A percentile compares a stretch with the other conserved stretches of the same genome.
Conservation (phyloP, 495 filamentous ascomycete genomes). For the Tuber borchii region DNA sequence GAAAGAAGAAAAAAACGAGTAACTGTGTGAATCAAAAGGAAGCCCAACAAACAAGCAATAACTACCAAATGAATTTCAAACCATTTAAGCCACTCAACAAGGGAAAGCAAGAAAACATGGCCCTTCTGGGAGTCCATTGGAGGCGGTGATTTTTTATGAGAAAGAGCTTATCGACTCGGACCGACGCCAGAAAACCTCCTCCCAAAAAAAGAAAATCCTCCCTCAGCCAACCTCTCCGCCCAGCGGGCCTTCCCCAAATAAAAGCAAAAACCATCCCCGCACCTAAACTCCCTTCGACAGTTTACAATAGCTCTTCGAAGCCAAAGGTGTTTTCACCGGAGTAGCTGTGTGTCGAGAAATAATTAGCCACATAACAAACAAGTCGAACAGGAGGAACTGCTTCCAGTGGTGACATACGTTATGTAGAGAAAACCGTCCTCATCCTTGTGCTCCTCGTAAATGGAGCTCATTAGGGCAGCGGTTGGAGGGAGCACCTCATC, state of each 20-base stretch:
- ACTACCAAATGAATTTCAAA: conserved; percentile 24
- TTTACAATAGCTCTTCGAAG: conserved; percentile 43
- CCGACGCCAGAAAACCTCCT: conserved; percentile 1
- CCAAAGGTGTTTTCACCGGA: conserved; percentile 99
- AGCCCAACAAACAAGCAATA: conserved; percentile 14
- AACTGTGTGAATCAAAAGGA: conserved; percentile 15
- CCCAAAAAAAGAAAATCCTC: neutral
- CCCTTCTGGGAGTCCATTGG: neutral
- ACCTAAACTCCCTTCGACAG: conserved; percentile 6
- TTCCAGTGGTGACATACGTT: conserved; percentile 52
- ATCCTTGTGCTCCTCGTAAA: conserved; percentile 97
- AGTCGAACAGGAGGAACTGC: neutral
- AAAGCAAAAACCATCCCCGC: neutral
- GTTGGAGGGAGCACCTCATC: conserved; percentile 97
- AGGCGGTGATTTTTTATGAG: neutral
- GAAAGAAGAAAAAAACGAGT: conserved; percentile 2
- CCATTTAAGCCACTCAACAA: conserved; percentile 24
- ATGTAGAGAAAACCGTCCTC: conserved; percentile 60
- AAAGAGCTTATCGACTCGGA: conserved; percentile 3
- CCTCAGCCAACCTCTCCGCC: neutral
- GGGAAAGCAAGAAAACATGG: conserved; percentile 22
- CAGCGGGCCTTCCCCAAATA: neutral
- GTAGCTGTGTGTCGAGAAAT: conserved; percentile 59
- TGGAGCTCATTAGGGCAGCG: conserved; percentile 96
- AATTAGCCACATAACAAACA: conserved; percentile 19